These are phyloP conservation scores for Puccinia horiana DNA, from an alignment of 1,284 basidiomycete species.

Conservation along the genomic window DNA sequence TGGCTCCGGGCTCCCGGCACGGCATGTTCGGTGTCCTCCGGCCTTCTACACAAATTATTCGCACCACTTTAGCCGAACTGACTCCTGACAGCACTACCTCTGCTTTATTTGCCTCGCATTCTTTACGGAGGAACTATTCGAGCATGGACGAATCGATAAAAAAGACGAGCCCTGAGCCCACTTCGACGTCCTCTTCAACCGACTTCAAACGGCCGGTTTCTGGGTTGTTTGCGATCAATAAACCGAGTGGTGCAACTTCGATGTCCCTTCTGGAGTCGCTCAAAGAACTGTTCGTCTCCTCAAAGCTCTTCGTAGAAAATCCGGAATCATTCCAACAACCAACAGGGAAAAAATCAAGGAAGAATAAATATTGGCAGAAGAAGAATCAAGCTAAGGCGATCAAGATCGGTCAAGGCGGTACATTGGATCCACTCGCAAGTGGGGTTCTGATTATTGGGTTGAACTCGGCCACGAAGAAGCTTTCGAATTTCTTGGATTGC, in stretches of 20 bases:
- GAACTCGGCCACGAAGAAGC: conserved; percentile 84
- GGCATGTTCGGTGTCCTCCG: neutral
- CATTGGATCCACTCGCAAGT: conserved; percentile 93
- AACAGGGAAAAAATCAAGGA: conserved; percentile 51
- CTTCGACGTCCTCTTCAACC: neutral
- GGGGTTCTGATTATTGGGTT: conserved; percentile 90
- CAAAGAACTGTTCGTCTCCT: conserved; percentile 75
- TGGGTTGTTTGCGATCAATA: conserved; percentile 77
- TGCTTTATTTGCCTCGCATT: neutral
- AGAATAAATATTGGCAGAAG: conserved; percentile 51
- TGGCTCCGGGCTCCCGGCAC: neutral
- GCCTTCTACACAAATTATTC: neutral
- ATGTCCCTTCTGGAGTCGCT: conserved; percentile 88
- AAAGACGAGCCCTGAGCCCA: neutral
- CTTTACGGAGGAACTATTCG: neutral
- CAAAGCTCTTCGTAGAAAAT: conserved; percentile 71
- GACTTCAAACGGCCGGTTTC: conserved; percentile 65
- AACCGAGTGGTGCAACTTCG: conserved; percentile 83
- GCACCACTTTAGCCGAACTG: neutral
- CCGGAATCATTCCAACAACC: neutral
- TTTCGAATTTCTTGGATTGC: conserved; percentile 82
- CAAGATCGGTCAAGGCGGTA: conserved; percentile 90
- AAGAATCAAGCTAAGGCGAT: conserved; percentile 57
- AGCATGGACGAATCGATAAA: conserved; percentile 12
- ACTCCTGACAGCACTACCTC: neutral